phyloP scores from a whole-genome alignment of 768 basidiomycete genomes.

The Wakefieldia striispora region DNA sequence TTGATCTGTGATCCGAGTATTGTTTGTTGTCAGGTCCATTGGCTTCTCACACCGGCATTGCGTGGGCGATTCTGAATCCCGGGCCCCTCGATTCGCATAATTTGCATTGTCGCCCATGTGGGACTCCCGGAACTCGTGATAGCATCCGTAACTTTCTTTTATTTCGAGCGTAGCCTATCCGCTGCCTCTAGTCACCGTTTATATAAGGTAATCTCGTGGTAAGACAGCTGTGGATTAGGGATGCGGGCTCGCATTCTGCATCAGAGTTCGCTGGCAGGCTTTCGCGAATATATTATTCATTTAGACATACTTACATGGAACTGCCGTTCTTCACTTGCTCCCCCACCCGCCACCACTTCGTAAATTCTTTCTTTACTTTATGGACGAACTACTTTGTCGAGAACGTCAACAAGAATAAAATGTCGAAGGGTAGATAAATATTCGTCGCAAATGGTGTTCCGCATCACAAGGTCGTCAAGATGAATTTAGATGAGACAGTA shows the following conservation, averaged over 20 bases:
- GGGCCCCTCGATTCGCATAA: not conserved
- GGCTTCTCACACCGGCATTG: conserved; percentile 4
- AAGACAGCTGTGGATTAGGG: conserved; percentile 3
- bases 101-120: conserved; percentile 8
- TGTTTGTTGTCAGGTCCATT: not conserved
- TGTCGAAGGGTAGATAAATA: not conserved
- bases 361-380: not conserved
- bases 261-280: conserved; percentile 10
- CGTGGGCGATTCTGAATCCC: conserved; percentile 2
- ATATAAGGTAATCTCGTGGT: conserved; percentile 1
- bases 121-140: not conserved
- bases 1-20: not conserved
- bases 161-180: not conserved
- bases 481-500: conserved; percentile 23
- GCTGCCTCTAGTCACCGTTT: conserved; percentile 1
- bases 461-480: conserved; percentile 11
- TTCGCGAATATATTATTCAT: conserved; percentile 6
- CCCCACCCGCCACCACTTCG: not conserved
- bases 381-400: not conserved
- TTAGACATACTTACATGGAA: not conserved
- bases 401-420: not conserved
- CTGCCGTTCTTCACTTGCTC: not conserved
- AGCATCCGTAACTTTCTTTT: not conserved
- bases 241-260: conserved; percentile 4
- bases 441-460: not conserved